Evolutionary conservation across 768 basidiomycete species (phyloP), one percentile per base, ranked within the genome.

Genomic region (Hydnomerulius pinastri): DNA sequence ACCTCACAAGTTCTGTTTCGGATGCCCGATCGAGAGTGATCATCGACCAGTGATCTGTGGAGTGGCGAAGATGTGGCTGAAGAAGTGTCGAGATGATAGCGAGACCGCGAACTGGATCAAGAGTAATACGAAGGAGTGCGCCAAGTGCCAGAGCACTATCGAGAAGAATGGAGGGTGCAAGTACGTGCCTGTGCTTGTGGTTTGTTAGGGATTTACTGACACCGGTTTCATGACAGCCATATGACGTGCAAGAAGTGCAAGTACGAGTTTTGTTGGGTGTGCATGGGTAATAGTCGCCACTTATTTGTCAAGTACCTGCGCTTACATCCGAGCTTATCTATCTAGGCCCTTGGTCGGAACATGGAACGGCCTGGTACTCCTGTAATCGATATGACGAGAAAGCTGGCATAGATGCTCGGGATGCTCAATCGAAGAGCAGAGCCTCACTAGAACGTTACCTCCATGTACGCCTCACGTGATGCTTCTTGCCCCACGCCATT

Each of bases 151-250:
- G 68, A 93, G 92, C 61, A 98, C 97, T 46, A 99, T 99, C 50
- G 97, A 99, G 81, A 99, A 99, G 87, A 98, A 98, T 57, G 97
- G 97, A 8, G 97, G 97, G 11, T 99, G 97, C 93, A 98, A 99
- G 94, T 98, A 64, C 64, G 93, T 86, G 12, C 18, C 6, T 17
- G 87, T 95, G 90, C 86, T 91, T 92, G 87, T 90, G 57, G 62
- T 87, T 82, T 12, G 10, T 20, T 37, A 11, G n/a, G 39, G 35
- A 20, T 50, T 45, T 50, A 37, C 58, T 61, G 29, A 64, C 25
- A 18, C 23, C 17, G 44, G 40, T 35, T 55, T 40, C 17, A 20
- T 51, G 33, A 8, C 56, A 97, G 95, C 77, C 97, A 99, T 70
- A 99, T 99, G 96, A 98, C 96, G 17, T 98, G 97, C 78, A 96